Evolutionary conservation across 495 filamentous ascomycete species (phyloP).

Genomic region (Oidiodendron maius): DNA sequence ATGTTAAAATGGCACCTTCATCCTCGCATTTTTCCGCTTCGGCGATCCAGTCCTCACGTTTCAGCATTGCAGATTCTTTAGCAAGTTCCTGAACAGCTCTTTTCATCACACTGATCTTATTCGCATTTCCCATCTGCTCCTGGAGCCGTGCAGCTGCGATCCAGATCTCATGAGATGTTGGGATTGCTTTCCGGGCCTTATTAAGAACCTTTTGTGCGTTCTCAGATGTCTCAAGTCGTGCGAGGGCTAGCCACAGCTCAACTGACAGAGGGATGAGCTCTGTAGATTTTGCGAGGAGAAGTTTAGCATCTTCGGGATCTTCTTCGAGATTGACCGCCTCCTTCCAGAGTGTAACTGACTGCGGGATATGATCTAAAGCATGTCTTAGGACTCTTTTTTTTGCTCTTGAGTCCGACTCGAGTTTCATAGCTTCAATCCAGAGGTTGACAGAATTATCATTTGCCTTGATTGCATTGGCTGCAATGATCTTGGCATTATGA

Average conservation of each 20-base stretch:
- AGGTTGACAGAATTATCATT: slow-evolving; percentile 84
- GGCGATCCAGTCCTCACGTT: slow-evolving; percentile 92
- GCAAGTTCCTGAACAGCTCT: slow-evolving; percentile 86
- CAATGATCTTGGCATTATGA: slow-evolving; percentile 91
- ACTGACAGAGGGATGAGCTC: slow-evolving; percentile 90
- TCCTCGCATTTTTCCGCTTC: slow-evolving; percentile 94
- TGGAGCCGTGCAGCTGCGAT: slow-evolving; percentile 88
- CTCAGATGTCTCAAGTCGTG: slow-evolving; percentile 78
- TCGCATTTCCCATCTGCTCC: slow-evolving; percentile 63
- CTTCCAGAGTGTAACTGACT: slow-evolving; percentile 94
- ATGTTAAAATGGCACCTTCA: slow-evolving; percentile 83
- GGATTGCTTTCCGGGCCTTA: slow-evolving; percentile 86
- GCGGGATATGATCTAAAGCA: slow-evolving; percentile 81
- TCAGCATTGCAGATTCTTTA: slow-evolving; percentile 89
- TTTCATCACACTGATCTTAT: slow-evolving; percentile 86
- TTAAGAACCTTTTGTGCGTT: slow-evolving; percentile 94
- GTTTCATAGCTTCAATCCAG: slow-evolving; percentile 91
- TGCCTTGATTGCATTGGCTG: slow-evolving; percentile 85
- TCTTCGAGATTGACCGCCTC: slow-evolving; percentile 95
- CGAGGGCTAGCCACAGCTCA: slow-evolving; percentile 91
- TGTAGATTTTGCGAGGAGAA: slow-evolving; percentile 86
- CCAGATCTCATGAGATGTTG: slow-evolving; percentile 91
- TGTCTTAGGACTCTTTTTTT: slow-evolving; percentile 88
- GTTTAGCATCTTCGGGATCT: slow-evolving; percentile 73
- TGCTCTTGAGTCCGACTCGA: slow-evolving; percentile 71